A percentile compares a stretch with the other conserved stretches of the same genome.
phyloP scores from a whole-genome alignment of 257 asterid species.

The Lycium ferocissimum region DNA sequence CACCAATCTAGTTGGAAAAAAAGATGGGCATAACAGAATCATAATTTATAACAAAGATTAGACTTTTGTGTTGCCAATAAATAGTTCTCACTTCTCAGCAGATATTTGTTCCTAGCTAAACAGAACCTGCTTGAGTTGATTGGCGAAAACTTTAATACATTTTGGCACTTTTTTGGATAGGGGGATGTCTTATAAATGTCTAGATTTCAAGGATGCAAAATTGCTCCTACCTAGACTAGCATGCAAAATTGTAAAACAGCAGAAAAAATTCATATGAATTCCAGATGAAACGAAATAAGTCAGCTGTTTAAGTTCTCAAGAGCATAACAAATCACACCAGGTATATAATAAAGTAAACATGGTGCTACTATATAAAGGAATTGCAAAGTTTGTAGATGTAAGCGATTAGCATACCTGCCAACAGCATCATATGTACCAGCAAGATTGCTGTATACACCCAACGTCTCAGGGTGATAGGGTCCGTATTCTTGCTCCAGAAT shows the following conservation, averaged over 20 bases:
- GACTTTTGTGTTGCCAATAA: neutral
- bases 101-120: neutral
- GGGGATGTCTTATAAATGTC: neutral
- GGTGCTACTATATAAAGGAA: neutral
- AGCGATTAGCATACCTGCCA: slow-evolving; percentile 66
- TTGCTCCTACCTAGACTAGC: neutral
- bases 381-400: neutral
- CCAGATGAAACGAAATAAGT: neutral
- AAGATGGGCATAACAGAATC: slow-evolving; percentile 6
- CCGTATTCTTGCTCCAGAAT: slow-evolving; percentile 92
- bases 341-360: neutral
- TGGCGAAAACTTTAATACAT: neutral
- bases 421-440: slow-evolving; percentile 96
- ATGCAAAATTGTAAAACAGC: neutral
- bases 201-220: neutral
- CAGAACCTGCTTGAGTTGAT: neutral
- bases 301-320: neutral
- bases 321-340: slow-evolving; percentile 13
- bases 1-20: slow-evolving; percentile 14
- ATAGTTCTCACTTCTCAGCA: neutral
- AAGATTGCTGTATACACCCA: slow-evolving; percentile 93
- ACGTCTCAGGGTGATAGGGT: slow-evolving; percentile 90
- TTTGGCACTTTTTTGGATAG: neutral
- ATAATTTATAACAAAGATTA: neutral
- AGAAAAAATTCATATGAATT: neutral